Percentiles rank a stretch among this genome's conserved stretches.
These are phyloP conservation scores for Cercophora newfieldiana DNA, from an alignment of 495 filamentous ascomycete species.

Conservation along the genomic window DNA sequence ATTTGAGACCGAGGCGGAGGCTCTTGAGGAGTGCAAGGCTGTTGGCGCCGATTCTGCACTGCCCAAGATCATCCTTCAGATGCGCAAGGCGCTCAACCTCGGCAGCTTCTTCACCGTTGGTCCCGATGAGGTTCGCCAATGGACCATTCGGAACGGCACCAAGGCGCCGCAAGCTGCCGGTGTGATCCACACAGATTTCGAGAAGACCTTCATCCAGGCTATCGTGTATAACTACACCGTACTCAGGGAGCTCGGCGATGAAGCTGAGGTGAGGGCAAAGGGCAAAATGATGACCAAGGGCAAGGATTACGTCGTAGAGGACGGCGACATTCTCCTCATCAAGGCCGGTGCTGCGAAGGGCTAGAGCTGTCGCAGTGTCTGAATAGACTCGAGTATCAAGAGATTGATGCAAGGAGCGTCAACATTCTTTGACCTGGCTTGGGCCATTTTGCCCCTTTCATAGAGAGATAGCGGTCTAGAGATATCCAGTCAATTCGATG, in stretches of 20 bases:
- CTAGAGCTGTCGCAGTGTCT: conserved; percentile 38
- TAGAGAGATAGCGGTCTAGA: conserved; percentile 3
- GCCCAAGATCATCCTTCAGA: conserved; percentile 90
- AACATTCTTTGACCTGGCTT: background rate
- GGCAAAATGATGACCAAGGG: conserved; percentile 99
- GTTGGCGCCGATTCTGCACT: conserved; percentile 83
- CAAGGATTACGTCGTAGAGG: conserved; percentile 90
- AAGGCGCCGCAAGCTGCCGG: conserved; percentile 97
- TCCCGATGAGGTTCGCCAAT: conserved; percentile 95
- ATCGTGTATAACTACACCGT: conserved; percentile 83
- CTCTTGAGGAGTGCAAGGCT: conserved; percentile 84
- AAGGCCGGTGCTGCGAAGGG: conserved; percentile 94
- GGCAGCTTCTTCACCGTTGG: conserved; percentile 97
- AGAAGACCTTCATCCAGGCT: conserved; percentile 99
- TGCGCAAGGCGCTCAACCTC: conserved; percentile 88
- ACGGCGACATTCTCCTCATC: conserved; percentile 79
- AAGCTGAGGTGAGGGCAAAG: conserved; percentile 82
- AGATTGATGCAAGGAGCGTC: conserved; percentile 8
- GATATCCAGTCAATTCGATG: background rate
- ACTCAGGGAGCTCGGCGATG: conserved; percentile 84
- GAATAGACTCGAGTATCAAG: conserved; percentile 19
- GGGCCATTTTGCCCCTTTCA: conserved; percentile 1
- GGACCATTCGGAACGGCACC: conserved; percentile 94
- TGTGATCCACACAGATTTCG: conserved; percentile 98
- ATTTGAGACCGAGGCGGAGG: conserved; percentile 74